Percentiles rank a stretch among this genome's conserved stretches.
phyloP scores from a whole-genome alignment of 78 protist genomes.

The Isochrysis galbana region DNA sequence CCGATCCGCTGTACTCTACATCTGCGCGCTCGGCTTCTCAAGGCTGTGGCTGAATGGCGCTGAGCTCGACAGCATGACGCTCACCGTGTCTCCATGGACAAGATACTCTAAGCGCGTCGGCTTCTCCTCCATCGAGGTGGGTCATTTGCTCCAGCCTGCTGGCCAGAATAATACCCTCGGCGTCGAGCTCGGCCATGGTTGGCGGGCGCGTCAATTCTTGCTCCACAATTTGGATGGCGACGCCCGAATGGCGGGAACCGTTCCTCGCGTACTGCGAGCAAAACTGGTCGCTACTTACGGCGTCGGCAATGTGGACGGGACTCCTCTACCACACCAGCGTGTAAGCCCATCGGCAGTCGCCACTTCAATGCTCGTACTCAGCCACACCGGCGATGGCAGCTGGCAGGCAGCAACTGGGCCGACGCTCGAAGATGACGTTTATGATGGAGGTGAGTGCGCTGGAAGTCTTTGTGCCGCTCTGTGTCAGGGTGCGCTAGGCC shows the following conservation, averaged over 20 bases:
- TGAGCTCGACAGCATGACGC: not conserved
- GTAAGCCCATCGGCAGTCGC: no score
- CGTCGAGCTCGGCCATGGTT: constrained; percentile 29
- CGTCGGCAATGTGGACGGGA: not conserved
- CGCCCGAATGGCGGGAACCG: not conserved
- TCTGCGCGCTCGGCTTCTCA: constrained; percentile 39
- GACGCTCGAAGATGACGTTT: not conserved
- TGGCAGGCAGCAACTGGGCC: constrained; percentile 5
- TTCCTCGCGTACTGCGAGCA: not conserved
- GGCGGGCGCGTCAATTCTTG: not conserved
- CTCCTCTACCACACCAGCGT: no score
- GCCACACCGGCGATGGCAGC: not conserved
- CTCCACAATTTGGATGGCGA: not conserved
- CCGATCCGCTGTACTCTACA: not conserved
- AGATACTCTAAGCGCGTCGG: not conserved
- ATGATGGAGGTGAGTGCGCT: constrained; percentile 45
- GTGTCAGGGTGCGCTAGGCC: no score
- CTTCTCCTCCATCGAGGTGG: not conserved
- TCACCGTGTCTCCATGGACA: constrained; percentile 32
- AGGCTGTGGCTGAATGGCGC: not conserved
- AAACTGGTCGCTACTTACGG: not conserved
- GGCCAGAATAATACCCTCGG: not conserved
- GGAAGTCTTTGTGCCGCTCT: no score
- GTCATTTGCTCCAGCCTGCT: not conserved
- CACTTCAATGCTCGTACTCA: not conserved